Evolutionary conservation across 441 rosid species (phyloP).

Genomic region (Arabidopsis hybrid): DNA sequence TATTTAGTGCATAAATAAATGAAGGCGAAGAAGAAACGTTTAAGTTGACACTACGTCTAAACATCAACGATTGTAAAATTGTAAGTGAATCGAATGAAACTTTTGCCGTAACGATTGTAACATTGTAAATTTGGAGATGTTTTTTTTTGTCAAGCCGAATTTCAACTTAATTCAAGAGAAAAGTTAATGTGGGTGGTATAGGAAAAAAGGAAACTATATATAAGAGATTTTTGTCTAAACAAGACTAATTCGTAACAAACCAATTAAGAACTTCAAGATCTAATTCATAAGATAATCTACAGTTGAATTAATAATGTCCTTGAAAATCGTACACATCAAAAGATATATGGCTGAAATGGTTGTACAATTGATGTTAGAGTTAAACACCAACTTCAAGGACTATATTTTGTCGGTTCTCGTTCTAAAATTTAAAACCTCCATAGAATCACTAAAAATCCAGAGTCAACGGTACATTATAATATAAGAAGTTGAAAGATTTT

Average conservation of each 20-base stretch:
- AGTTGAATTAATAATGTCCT: neutral
- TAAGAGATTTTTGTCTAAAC: too few species aligned
- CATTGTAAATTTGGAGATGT: too few species aligned
- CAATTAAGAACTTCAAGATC: neutral
- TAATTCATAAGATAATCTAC: neutral
- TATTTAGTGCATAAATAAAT: neutral
- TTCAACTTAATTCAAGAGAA: too few species aligned
- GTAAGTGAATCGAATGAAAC: neutral
- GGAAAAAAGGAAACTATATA: neutral
- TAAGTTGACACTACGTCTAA: neutral
- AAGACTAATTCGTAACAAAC: neutral
- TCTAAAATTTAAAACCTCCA: neutral
- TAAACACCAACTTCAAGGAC: constrained; percentile 13
- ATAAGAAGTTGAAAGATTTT: constrained; percentile 33
- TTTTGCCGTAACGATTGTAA: neutral
- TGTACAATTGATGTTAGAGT: constrained; percentile 4
- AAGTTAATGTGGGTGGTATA: too few species aligned
- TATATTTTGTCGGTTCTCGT: constrained; percentile 24
- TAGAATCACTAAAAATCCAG: constrained; percentile 4
- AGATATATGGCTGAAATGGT: neutral
- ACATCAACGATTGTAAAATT: neutral
- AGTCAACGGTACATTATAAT: constrained; percentile 32
- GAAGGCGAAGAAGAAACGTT: neutral
- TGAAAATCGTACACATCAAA: neutral
- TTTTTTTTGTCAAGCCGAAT: too few species aligned